Base-by-base conservation (phyloP, 495 filamentous ascomycete species). In the Tuber brumale region DNA sequence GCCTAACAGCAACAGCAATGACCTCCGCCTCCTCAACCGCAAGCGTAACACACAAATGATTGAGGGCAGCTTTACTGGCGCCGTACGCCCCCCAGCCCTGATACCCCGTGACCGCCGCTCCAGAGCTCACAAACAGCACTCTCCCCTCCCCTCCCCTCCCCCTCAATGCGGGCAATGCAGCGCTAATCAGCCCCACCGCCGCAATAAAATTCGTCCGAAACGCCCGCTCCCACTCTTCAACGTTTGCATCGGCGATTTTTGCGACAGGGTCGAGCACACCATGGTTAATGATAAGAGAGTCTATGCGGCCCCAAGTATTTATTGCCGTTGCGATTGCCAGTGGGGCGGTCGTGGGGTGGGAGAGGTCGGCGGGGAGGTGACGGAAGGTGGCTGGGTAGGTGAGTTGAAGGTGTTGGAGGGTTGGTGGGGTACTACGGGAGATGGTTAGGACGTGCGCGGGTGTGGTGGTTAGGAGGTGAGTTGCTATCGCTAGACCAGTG, bases 171-270 rank as follows among this genome's bases (percentile, higher is more conserved):
- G 92, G 90, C 48, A 73, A 45, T 31, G 37, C 21, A n/a, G n/a
- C 12, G 85, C 89, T 81, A 86, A 97, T 92, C 81, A 97, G 87
- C 71, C 89, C 90, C 70, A 97, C 86, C 51, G 89, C 88, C 75
- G 91, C 92, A 83, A 97, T 91, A 77, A 97, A 88, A 81, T 97
- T 97, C 74, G 93, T 86, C 79, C 97, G 91, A 80, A 92, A 97
- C 23, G 87, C 85, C n/a, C 84, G 82, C 83, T 88, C 89, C 93
- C 93, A 97, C 76, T 92, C 74, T 92, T 88, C 0, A 88, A 78
- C 72, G 88, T 87, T 61, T 35, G 57, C 10, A 87, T 93, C 87
- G 19, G 85, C 89, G 71, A 97, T 85, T 74, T 88, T 90, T 37
- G 88, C 89, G n/a, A 97, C 91, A 27, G 94, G 93, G 31, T 89